Evolutionary conservation across 2,329 filamentous ascomycete genomes (phyloP), one percentile per base, ranked within the genome.

Genomic region (Microdochium trichocladiopsis): DNA sequence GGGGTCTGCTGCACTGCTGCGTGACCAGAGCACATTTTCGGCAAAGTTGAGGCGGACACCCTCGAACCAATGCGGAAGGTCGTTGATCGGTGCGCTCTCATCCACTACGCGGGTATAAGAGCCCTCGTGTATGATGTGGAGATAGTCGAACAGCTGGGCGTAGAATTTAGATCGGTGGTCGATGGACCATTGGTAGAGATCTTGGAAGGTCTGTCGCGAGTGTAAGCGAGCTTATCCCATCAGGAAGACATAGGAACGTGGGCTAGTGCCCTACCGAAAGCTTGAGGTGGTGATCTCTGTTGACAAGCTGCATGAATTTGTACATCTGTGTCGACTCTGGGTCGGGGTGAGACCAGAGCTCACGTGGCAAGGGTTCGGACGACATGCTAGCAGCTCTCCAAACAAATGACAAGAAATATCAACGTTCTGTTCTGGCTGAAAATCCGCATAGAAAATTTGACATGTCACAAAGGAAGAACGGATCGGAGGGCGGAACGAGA

Each of bases 11-110:
- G 6, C 18, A 0, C 69, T 61, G 2, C 68, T 63, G 2, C 66
- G 64, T 14, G 78, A 78, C 71, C 81, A 92, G 24, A 95, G 80
- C 24, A 90, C 69, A 63, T 94, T 95, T 70, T 95, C 89, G 4
- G 88, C 86, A 63, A 85, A 93, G 62, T 91, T 95, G 59, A 94
- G 67, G 4, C 73, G 70, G 1, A 91, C 76, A 25, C 90, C 90
- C 1, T 82, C 71, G 66, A 94, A 95, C 90, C 90, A 95, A 41
- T 74, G 70, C 0, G 90, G 90, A 4, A 93, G 76, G 16, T 75
- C 73, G 55, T 90, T 84, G 66, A 95, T 89, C 2, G 84, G 81
- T 1, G 79, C 75, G 1, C 72, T 73, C 60, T 89, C 84, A 62
- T 95, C 88, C 2, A 94, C 84, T 1, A 87, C 82, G 10, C 63